Evolutionary conservation across 768 basidiomycete genomes (phyloP), one percentile per base, ranked within the genome.

Genomic region (Gyrodon lividus): DNA sequence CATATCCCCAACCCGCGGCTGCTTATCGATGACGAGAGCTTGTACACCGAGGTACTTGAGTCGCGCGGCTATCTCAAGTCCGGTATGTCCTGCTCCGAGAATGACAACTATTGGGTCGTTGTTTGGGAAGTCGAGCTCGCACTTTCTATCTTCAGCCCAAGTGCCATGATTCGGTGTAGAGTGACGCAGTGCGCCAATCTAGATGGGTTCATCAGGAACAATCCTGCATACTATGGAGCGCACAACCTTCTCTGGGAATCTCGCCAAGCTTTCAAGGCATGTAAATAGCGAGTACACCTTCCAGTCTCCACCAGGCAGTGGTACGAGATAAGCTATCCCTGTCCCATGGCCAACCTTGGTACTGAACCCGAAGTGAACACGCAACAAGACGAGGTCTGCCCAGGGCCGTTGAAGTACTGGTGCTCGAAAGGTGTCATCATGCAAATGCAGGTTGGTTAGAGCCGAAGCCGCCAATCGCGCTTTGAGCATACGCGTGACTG

Each of bases 1-100:
- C 24, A 20, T 73, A 54, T 80, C 79, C 3, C 81, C 79, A 3
- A 79, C 66, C 14, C 73, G 65, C 9, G 63, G 45, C 42, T 76
- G 74, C 52, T 71, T 69, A 58, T 85, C 84, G 7, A 85, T 66
- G 34, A 81, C 62, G 20, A 89, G 67, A 0, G 73, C 67, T 6
- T 69, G 62, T n/a, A 86, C 67, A 24, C 75, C 79, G 16, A 86
- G 65, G 24, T 71, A 70, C 57, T 79, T 80, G 52, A 88, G 69
- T 17, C 82, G 71, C 2, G 80, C 80, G 0, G 83, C 82, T 2
- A 80, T 63, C 31, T 75, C 78, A 30, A 90, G 64, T 7, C 84
- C 84, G 55, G 77, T 77, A 48, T 86, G 83, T 0, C 82, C 82
- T 5, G 74, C 82, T 13, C 82, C 80, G n/a, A 83, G 70, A 31